Base-by-base conservation (phyloP, 1,284 basidiomycete genomes). In the Moniliophthora roreri region DNA sequence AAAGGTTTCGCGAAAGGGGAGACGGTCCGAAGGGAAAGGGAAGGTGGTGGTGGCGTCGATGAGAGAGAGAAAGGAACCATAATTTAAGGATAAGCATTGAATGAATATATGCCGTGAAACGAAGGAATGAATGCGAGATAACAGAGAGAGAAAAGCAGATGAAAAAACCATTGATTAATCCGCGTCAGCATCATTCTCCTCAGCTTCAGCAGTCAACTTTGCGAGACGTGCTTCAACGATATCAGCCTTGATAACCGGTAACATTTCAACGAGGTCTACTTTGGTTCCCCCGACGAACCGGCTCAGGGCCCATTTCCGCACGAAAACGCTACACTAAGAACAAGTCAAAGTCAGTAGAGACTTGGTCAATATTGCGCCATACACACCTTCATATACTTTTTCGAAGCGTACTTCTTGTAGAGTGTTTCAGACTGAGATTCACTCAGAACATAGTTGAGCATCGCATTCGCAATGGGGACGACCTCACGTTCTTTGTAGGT, bases 401-500 rank as follows among this genome's bases (percentile, higher is more conserved):
- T 89, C 23, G 82, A 78, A 1, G 89, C 86, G 60, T 91, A 92
- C 65, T 91, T 91, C 72, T 84, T 82, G 66, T 77, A 82, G 65
- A 94, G 89, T n/a, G 83, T 84, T 39, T 89, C 81, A 13, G 36
- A 49, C 13, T 40, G 40, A 1, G 24, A 16, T 8, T 76, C 76
- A 49, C 81, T 65, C 5, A 82, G 80, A 58, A 95, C 75, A 68
- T 91, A 95, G 71, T 94, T 91, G 57, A 97, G 67, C 88, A 97
- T 94, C 61, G 93, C 67, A 71, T 93, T 93, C 2, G 91, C 95
- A 0, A 86, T 89, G 0, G 90, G 88, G 24, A 95, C 73, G 49
- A 97, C 69, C 54, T 91, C 87, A 42, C 83, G 82, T 69, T 95
- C 91, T 4, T 88, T 76, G 70, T 95, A 97, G 13, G 85, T 84